Conservation (phyloP, 75 land plant genomes). For the Sequoia sempervirens region DNA sequence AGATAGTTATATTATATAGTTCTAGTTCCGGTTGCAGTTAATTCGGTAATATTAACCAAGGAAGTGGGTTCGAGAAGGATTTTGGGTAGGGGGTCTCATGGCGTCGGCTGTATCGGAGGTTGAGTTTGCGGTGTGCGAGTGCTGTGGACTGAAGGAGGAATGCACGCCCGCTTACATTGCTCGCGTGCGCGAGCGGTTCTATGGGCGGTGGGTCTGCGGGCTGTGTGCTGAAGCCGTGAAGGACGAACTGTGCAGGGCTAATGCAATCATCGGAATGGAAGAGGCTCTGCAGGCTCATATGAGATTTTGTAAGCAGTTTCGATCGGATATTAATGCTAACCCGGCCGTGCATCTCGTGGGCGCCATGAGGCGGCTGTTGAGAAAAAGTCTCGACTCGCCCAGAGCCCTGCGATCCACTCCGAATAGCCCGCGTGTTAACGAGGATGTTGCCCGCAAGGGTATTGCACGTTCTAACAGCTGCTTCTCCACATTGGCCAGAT, state of each 20-base stretch:
- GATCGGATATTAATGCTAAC: conserved; percentile 20
- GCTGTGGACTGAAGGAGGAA: conserved; percentile 66
- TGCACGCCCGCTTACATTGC: conserved; percentile 56
- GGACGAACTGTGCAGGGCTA: conserved; percentile 42
- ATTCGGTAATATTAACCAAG: background rate
- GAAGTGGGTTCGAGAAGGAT: background rate
- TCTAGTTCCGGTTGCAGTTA: background rate
- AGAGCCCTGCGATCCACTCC: background rate
- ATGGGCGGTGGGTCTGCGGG: conserved; percentile 66
- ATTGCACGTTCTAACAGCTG: conserved; percentile 1
- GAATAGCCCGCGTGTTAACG: background rate
- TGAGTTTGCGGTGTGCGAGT: conserved; percentile 53
- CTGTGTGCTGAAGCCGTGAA: conserved; percentile 67
- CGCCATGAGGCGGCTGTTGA: conserved; percentile 41
- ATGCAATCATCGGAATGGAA: conserved; percentile 25
- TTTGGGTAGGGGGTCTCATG: background rate
- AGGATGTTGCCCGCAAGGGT: background rate
- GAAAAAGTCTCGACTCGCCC: conserved; percentile 12
- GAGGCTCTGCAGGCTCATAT: conserved; percentile 72
- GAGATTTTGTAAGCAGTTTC: conserved; percentile 55
- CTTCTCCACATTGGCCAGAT: background rate
- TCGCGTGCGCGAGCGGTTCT: conserved; percentile 37
- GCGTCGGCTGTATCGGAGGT: conserved; percentile 17
- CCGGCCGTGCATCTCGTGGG: conserved; percentile 62
- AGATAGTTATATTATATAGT: background rate